Conservation (phyloP, 371 early-diverging fungal species). For the Rozella allomycis region DNA sequence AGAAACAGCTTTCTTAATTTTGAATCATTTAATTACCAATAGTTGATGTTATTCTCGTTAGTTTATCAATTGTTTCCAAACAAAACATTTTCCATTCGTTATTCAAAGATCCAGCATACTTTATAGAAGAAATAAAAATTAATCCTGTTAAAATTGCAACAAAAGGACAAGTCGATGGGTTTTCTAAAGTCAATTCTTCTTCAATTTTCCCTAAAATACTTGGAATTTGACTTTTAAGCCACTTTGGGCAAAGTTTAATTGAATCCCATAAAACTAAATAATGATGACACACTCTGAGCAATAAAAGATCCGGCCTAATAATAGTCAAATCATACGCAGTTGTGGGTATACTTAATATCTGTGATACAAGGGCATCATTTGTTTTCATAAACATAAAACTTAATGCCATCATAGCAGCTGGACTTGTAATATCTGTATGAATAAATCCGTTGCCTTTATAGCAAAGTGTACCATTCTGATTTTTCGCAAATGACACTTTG, state of each 20-base stretch:
- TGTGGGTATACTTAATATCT: conserved; percentile 31
- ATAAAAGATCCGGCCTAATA: conserved; percentile 42
- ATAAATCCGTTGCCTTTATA: no score
- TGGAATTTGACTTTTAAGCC: conserved; percentile 47
- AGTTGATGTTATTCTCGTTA: no score
- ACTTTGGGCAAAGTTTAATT: conserved; percentile 30
- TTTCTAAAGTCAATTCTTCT: conserved; percentile 3
- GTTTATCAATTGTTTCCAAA: no score
- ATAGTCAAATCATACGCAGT: conserved; percentile 34
- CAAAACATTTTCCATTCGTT: no score
- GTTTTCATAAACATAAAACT: conserved; percentile 59
- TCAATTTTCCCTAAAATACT: conserved; percentile 16
- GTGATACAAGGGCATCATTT: conserved; percentile 36
- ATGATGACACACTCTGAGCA: conserved; percentile 38
- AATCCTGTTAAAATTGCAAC: no score
- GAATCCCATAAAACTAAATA: conserved; percentile 48
- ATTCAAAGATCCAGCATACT: no score
- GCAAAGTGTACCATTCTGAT: conserved; percentile 1
- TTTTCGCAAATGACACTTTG: no score
- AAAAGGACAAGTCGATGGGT: no score
- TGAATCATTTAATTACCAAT: conserved; percentile 1
- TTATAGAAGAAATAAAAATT: no score
- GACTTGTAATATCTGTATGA: conserved; percentile 30
- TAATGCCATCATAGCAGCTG: conserved; percentile 55
- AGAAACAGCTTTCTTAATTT: conserved; percentile 9